Percentiles rank a stretch among this genome's conserved stretches.
Evolutionary conservation across 331 rosid genomes (phyloP).

Genomic region (Prunus yedoensis): DNA sequence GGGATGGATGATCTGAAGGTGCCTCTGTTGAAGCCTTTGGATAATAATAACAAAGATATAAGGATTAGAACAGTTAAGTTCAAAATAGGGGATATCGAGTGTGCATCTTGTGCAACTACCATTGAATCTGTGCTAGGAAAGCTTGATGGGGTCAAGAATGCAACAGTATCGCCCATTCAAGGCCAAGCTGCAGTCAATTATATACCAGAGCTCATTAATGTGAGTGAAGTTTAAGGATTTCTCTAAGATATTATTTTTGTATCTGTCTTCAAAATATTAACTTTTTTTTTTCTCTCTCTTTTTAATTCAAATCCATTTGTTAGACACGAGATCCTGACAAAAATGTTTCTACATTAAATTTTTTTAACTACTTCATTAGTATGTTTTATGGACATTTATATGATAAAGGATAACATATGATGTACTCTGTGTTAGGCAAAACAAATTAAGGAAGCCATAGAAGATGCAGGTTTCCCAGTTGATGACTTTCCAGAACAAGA

Average conservation of each 20-base stretch:
- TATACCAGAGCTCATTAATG: slow-evolving; percentile 46
- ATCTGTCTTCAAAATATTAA: neutral
- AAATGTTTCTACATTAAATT: neutral
- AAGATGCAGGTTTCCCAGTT: slow-evolving; percentile 64
- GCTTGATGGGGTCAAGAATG: slow-evolving; percentile 48
- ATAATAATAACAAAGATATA: slow-evolving; percentile 26
- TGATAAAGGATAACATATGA: slow-evolving; percentile 6
- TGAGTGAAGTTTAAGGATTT: slow-evolving; percentile 31
- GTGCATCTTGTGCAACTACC: slow-evolving; percentile 67
- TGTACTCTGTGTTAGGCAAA: slow-evolving; percentile 45
- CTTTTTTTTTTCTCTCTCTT: neutral
- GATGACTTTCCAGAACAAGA: slow-evolving; percentile 59
- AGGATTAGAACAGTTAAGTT: slow-evolving; percentile 37
- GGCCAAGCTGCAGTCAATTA: slow-evolving; percentile 67
- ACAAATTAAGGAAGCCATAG: slow-evolving; percentile 51
- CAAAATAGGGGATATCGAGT: slow-evolving; percentile 47
- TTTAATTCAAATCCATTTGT: neutral
- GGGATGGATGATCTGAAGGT: slow-evolving; percentile 45
- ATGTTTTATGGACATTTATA: neutral
- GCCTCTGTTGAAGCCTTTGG: slow-evolving; percentile 44
- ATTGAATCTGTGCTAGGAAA: slow-evolving; percentile 56
- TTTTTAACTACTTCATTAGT: neutral
- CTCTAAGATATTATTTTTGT: neutral
- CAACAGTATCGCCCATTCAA: slow-evolving; percentile 59
- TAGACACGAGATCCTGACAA: neutral